Conservation (phyloP, 805 yeast genomes). For the Kluyveromyces nonfermentans region DNA sequence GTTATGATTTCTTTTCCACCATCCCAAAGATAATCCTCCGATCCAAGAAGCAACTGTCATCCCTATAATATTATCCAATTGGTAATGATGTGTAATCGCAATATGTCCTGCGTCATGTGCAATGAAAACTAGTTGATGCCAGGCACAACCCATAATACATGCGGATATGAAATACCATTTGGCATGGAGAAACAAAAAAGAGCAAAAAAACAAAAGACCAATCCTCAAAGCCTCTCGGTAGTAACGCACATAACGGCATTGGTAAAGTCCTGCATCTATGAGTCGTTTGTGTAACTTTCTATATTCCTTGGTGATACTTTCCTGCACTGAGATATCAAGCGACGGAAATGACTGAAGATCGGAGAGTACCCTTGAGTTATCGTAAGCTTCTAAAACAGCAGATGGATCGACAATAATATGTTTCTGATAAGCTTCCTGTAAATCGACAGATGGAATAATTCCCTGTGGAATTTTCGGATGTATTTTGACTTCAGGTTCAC, state of each 20-base stretch:
- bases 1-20: conserved; percentile 94
- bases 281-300: conserved; percentile 48
- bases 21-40: conserved; percentile 85
- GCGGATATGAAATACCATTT: conserved; percentile 31
- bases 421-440: conserved; percentile 22
- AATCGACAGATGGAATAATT: conserved; percentile 32
- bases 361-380: conserved; percentile 41
- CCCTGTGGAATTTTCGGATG: conserved; percentile 46
- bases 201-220: conserved; percentile 41
- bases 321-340: conserved; percentile 61
- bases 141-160: conserved; percentile 55
- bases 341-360: conserved; percentile 54
- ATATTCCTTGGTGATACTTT: conserved; percentile 45
- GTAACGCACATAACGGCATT: conserved; percentile 68
- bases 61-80: conserved; percentile 65
- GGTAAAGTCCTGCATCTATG: conserved; percentile 50
- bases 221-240: conserved; percentile 61
- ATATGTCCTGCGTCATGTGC: conserved; percentile 91
- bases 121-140: conserved; percentile 86
- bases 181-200: conserved; percentile 32
- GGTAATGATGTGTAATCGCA: conserved; percentile 72
- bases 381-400: conserved; percentile 45
- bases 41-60: conserved; percentile 62
- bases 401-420: conserved; percentile 46
- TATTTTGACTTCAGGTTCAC: conserved; percentile 36